Evolutionary conservation across 2,329 filamentous ascomycete species (phyloP), one percentile per base, ranked within the genome.

Genomic region (Neonectria faginata): DNA sequence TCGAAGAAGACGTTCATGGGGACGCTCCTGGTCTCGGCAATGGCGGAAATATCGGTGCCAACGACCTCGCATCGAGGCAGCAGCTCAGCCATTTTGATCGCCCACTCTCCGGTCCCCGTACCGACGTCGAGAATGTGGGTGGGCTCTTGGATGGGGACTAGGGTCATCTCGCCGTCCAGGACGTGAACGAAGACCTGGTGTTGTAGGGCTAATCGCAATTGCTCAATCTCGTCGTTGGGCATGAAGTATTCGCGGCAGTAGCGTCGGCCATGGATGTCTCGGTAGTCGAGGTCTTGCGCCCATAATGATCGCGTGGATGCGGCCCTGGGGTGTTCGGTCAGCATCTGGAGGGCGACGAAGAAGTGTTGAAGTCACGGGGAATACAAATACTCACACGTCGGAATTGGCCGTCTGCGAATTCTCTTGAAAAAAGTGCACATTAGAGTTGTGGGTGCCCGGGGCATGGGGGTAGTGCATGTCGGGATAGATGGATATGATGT

Each of bases 191-290:
- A 90, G 51, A 90, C 85, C 73, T 90, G 88, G 68, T 91, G 88
- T 42, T 87, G 80, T 57, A 91, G 81, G 62, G 86, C 84, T 55
- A 90, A 76, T 45, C 89, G 86, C 50, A 87, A 86, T 75, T 90
- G 88, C 73, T 91, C 89, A 50, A 83, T 78, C 50, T 90, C 86
- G 70, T 91, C 89, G 74, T 90, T 90, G 14, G 89, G 89, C 83
- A 91, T 89, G 74, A 83, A 88, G 72, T 90, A 91, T 36, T 83
- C 82, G 36, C 85, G 81, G 71, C 89, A 89, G 73, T 88, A 89
- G 68, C 89, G 83, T 22, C 89, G 86, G 47, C 84, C 87, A 76
- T 91, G 85, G 66, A 91, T 88, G 65, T 85, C 79, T 59, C 86
- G 80, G 67, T 86, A 85, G 72, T 88, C 84, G 33, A 90, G 80